Evolutionary conservation across 2,329 filamentous ascomycete genomes (phyloP).

Genomic region (Fusarium nisikadoi): DNA sequence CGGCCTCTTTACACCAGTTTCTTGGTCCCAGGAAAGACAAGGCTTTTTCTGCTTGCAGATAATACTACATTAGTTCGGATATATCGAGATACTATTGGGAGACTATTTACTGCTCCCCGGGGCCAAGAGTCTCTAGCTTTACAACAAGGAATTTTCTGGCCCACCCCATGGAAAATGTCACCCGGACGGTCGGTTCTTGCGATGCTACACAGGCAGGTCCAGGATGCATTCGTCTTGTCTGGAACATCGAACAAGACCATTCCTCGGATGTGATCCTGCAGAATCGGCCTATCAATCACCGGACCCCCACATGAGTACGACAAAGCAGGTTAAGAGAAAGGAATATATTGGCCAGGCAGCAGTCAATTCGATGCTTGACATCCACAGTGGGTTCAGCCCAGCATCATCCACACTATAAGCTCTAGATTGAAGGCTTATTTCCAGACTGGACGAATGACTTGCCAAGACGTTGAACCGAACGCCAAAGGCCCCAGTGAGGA

Average conservation of each 20-base stretch:
- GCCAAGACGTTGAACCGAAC: conserved; percentile 2
- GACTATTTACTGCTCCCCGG: no score
- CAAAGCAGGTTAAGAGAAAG: neutral
- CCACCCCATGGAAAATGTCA: neutral
- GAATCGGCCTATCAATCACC: neutral
- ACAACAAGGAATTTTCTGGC: neutral
- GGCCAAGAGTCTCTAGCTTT: conserved; percentile 4
- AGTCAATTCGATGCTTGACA: neutral
- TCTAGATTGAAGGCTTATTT: neutral
- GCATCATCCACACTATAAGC: neutral
- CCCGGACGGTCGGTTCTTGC: neutral
- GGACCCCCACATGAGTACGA: conserved; percentile 3
- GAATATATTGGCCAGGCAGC: neutral
- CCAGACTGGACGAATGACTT: neutral
- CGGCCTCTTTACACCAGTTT: neutral
- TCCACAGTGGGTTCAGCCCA: neutral
- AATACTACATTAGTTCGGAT: neutral
- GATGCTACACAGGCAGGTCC: neutral
- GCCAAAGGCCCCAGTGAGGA: neutral
- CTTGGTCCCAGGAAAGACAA: neutral
- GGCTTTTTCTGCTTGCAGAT: neutral
- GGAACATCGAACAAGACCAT: neutral
- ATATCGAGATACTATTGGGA: neutral
- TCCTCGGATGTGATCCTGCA: neutral
- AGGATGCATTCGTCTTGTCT: neutral